These are phyloP conservation scores for Barbatosphaeria neglecta DNA, from an alignment of 495 filamentous ascomycete genomes.

Conservation along the genomic window DNA sequence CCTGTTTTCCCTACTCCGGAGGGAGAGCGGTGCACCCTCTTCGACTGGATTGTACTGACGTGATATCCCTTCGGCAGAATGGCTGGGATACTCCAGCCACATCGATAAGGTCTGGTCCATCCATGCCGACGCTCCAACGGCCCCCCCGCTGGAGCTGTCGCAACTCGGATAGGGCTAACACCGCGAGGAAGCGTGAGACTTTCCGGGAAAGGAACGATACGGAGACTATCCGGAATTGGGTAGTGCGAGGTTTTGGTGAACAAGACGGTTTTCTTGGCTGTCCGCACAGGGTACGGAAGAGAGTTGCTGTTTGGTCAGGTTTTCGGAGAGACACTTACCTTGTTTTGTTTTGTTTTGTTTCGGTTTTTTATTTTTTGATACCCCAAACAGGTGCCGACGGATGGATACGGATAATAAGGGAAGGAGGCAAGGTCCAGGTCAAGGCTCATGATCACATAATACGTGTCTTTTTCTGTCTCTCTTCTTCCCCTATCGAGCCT, in stretches of 20 bases:
- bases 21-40: constrained; percentile 16
- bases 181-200: not conserved
- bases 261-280: too few relatives aligned
- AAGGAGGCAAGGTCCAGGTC: too few relatives aligned
- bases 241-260: too few relatives aligned
- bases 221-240: too few relatives aligned
- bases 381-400: too few relatives aligned
- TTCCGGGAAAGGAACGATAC: too few relatives aligned
- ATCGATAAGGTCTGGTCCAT: not conserved
- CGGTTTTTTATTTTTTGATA: too few relatives aligned
- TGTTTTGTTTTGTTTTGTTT: too few relatives aligned
- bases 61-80: constrained; percentile 24
- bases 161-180: not conserved
- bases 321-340: too few relatives aligned
- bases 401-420: too few relatives aligned
- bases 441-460: not conserved
- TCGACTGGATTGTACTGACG: constrained; percentile 26
- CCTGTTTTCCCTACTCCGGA: constrained; percentile 17
- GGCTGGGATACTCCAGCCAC: not conserved
- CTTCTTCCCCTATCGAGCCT: not conserved
- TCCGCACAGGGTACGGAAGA: too few relatives aligned
- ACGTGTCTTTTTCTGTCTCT: not conserved
- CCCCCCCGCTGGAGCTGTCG: not conserved
- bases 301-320: too few relatives aligned
- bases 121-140: not conserved